phyloP scores from a whole-genome alignment of 441 rosid species.

The Macaranga tanarius region DNA sequence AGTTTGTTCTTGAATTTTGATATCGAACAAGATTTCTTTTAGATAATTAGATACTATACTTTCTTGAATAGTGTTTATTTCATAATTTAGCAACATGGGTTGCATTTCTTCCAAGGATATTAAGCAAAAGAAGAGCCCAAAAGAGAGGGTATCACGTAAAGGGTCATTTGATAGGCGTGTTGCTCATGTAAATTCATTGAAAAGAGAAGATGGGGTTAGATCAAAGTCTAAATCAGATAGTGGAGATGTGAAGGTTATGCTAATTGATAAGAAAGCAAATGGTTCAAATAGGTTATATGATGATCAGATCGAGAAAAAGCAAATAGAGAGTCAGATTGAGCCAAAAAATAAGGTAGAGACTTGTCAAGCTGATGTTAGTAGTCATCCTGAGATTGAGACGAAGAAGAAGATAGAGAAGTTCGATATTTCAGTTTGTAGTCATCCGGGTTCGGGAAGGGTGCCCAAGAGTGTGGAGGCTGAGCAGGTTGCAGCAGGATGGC shows the following conservation, averaged over 20 bases:
- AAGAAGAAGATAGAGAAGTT: constrained; percentile 34
- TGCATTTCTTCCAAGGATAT: constrained; percentile 65
- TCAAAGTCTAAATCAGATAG: constrained; percentile 40
- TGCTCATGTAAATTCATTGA: constrained; percentile 50
- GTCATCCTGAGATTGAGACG: constrained; percentile 25
- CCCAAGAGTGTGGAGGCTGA: constrained; percentile 47
- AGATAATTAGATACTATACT: neutral
- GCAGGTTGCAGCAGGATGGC: constrained; percentile 90
- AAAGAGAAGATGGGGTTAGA: constrained; percentile 49
- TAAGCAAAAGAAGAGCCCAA: constrained; percentile 40
- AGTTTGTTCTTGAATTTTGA: constrained; percentile 16
- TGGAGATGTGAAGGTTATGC: constrained; percentile 46
- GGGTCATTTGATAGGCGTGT: constrained; percentile 50
- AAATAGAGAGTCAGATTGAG: constrained; percentile 11
- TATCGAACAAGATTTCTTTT: constrained; percentile 9
- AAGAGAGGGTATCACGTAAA: constrained; percentile 46
- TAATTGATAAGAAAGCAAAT: constrained; percentile 52
- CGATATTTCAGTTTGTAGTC: constrained; percentile 32
- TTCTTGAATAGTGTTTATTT: neutral
- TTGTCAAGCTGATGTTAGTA: constrained; percentile 25
- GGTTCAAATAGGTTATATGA: constrained; percentile 43
- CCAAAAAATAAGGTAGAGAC: constrained; percentile 43
- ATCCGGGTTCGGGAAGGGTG: constrained; percentile 39
- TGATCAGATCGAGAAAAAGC: constrained; percentile 36
- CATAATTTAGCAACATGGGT: constrained; percentile 50